Conservation (phyloP, 2,329 filamentous ascomycete species). For the Alternaria novae-zelandiae region DNA sequence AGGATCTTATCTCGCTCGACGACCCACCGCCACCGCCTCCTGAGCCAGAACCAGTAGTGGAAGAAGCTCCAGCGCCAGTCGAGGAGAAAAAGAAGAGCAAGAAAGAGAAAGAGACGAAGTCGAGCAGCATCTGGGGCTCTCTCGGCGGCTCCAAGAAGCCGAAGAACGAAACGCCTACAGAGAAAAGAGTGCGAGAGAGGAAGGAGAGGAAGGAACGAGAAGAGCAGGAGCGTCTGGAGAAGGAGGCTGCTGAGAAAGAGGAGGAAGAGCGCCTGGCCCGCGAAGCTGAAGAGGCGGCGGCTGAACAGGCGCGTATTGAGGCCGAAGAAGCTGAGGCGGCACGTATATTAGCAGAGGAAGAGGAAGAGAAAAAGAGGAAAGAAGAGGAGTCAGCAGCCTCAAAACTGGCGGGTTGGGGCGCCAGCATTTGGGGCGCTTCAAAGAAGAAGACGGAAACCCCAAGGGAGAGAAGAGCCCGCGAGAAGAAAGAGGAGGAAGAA, state of each 20-base stretch:
- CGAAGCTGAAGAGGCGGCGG: slow-evolving; percentile 37
- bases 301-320: slow-evolving; percentile 39
- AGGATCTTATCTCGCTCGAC: slow-evolving; percentile 43
- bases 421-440: slow-evolving; percentile 33
- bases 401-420: slow-evolving; percentile 43
- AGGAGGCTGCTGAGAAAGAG: slow-evolving; percentile 53
- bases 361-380: slow-evolving; percentile 24
- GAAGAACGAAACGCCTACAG: slow-evolving; percentile 40
- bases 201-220: slow-evolving; percentile 39
- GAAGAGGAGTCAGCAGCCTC: slow-evolving; percentile 27
- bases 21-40: slow-evolving; percentile 29
- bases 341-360: slow-evolving; percentile 29
- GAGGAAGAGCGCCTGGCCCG: slow-evolving; percentile 29
- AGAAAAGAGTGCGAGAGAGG: slow-evolving; percentile 45
- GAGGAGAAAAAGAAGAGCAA: slow-evolving; percentile 39
- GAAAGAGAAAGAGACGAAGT: slow-evolving; percentile 35
- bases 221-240: slow-evolving; percentile 34
- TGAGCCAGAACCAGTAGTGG: slow-evolving; percentile 12
- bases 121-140: slow-evolving; percentile 28
- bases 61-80: slow-evolving; percentile 14
- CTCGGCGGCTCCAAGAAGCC: slow-evolving; percentile 29
- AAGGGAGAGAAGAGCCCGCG: slow-evolving; percentile 40
- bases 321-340: slow-evolving; percentile 18
- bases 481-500: slow-evolving; percentile 46
- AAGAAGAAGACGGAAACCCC: slow-evolving; percentile 47